Evolutionary conservation across 2,329 filamentous ascomycete genomes (phyloP).

Genomic region (Penicillium sp.): DNA sequence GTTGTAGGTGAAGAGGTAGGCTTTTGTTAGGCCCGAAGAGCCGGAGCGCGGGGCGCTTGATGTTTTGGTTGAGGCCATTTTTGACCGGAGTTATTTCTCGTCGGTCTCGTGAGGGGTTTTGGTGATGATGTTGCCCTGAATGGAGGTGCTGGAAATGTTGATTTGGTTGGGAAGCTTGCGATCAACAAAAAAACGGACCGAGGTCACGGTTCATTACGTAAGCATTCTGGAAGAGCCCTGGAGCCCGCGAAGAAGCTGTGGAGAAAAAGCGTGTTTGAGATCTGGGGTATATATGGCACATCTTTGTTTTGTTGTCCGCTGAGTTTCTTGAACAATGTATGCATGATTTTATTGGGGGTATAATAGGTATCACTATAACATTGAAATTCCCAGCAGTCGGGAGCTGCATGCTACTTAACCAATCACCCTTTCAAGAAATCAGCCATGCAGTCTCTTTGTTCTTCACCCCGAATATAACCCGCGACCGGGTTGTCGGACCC

Average conservation of each 20-base stretch:
- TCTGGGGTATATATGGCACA: slow-evolving; percentile 4
- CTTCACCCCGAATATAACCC: neutral
- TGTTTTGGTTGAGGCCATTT: slow-evolving; percentile 17
- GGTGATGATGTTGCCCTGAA: slow-evolving; percentile 8
- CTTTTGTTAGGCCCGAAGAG: slow-evolving; percentile 52
- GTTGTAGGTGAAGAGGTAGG: slow-evolving; percentile 86
- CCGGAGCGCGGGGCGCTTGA: slow-evolving; percentile 17
- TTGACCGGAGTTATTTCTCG: neutral
- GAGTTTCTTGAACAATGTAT: neutral
- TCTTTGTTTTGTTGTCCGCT: neutral
- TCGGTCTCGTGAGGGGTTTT: slow-evolving; percentile 1
- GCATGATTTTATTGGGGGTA: neutral
- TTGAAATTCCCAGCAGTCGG: neutral
- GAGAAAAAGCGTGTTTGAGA: neutral
- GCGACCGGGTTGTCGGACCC: neutral
- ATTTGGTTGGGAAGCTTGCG: slow-evolving; percentile 5
- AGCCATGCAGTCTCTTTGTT: neutral
- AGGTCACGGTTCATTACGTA: slow-evolving; percentile 13
- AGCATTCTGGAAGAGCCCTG: slow-evolving; percentile 19
- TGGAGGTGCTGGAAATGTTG: slow-evolving; percentile 9
- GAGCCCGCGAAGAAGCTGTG: slow-evolving; percentile 1
- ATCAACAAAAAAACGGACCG: slow-evolving; percentile 7
- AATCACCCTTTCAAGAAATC: neutral
- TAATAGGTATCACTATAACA: neutral
- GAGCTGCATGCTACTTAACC: neutral